These are phyloP conservation scores for Hura crepitans DNA, from an alignment of 441 rosid species.

Conservation along the genomic window DNA sequence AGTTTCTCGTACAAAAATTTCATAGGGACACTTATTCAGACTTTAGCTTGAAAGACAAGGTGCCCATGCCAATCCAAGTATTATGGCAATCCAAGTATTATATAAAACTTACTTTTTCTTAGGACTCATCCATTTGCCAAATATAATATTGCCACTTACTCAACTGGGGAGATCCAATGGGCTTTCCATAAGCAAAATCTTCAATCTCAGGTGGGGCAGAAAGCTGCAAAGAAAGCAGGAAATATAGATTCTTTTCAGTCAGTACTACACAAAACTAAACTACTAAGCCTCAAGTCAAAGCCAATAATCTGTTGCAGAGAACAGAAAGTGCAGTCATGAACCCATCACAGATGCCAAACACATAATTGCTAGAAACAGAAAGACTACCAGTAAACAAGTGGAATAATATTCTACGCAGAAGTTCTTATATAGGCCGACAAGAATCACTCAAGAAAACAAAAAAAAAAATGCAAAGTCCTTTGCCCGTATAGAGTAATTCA, in stretches of 20 bases:
- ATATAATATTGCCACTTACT: conserved; percentile 32
- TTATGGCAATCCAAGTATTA: neutral
- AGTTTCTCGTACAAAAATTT: neutral
- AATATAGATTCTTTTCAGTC: neutral
- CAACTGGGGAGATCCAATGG: conserved; percentile 33
- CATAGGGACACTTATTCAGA: neutral
- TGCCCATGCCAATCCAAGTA: neutral
- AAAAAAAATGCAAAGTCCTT: neutral
- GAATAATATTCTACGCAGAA: neutral
- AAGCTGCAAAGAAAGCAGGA: conserved; percentile 27
- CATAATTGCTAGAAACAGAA: neutral
- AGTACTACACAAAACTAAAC: neutral
- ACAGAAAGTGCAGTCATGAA: neutral
- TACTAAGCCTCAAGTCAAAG: neutral
- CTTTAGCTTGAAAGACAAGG: neutral
- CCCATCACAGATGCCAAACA: neutral
- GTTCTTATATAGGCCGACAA: neutral
- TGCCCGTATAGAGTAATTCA: neutral
- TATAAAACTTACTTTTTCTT: neutral
- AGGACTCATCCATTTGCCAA: neutral
- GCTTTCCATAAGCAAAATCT: conserved; percentile 57
- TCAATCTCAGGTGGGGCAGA: conserved; percentile 63
- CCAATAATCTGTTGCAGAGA: neutral
- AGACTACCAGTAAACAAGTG: neutral
- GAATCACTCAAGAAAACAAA: neutral